These are phyloP conservation scores for Spathaspora passalidarum DNA, from an alignment of 805 yeast genomes.

Conservation along the genomic window DNA sequence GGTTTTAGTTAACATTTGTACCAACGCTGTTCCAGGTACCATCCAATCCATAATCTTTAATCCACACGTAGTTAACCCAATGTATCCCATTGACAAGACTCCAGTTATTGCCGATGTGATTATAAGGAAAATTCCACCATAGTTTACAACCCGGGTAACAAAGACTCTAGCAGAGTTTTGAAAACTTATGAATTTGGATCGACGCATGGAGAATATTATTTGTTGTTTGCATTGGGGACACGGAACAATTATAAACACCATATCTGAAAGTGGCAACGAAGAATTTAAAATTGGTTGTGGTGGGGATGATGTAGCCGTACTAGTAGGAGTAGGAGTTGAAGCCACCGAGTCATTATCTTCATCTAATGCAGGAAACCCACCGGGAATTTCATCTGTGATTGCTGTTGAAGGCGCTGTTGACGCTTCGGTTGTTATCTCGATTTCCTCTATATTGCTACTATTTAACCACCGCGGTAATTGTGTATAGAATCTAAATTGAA, in stretches of 20 bases:
- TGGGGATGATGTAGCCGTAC: background rate
- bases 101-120: conserved; percentile 41
- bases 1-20: conserved; percentile 20
- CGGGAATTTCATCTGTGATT: background rate
- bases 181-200: conserved; percentile 24
- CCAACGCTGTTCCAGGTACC: conserved; percentile 30
- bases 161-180: conserved; percentile 14
- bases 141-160: conserved; percentile 22
- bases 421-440: background rate
- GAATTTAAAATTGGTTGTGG: background rate
- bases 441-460: background rate
- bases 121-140: conserved; percentile 30
- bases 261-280: background rate
- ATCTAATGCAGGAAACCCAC: background rate
- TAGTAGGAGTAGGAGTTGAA: background rate
- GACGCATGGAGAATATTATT: conserved; percentile 29
- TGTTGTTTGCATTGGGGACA: conserved; percentile 43
- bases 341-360: background rate
- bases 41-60: conserved; percentile 34
- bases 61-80: conserved; percentile 37
- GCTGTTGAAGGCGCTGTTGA: background rate
- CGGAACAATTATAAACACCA: conserved; percentile 22
- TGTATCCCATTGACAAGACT: conserved; percentile 35
- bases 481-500: background rate
- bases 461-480: conserved; percentile 1